Conservation (phyloP, 164 flowering plant species). For the Warburgia ugandensis region DNA sequence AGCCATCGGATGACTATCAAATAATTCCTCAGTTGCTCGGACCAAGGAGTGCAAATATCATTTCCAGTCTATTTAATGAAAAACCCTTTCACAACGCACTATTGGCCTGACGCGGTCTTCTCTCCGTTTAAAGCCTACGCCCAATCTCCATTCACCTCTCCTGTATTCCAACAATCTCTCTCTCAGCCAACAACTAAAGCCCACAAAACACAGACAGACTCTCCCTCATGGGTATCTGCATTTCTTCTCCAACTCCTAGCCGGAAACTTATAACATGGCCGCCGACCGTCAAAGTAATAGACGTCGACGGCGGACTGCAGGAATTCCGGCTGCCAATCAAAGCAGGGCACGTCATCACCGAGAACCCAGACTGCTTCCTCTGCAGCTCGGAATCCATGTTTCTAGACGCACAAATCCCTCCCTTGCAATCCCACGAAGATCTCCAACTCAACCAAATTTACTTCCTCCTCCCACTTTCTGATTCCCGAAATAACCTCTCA, state of each 20-base stretch:
- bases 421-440: constrained; percentile 27
- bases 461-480: constrained; percentile 42
- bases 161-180: too few species aligned
- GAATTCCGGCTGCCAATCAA: constrained; percentile 32
- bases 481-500: constrained; percentile 26
- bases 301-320: constrained; percentile 34
- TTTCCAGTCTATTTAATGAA: too few species aligned
- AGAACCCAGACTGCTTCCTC: constrained; percentile 37
- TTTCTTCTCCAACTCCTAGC: constrained; percentile 21
- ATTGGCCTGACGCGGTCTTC: too few species aligned
- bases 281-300: constrained; percentile 29
- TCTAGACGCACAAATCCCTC: constrained; percentile 22
- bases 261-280: constrained; percentile 4
- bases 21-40: too few species aligned
- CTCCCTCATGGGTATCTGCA: constrained; percentile 47
- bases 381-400: constrained; percentile 49
- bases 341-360: constrained; percentile 27
- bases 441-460: constrained; percentile 44
- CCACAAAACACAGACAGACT: too few species aligned
- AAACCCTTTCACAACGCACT: too few species aligned
- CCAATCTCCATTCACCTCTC: too few species aligned
- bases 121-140: too few species aligned
- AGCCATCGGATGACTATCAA: too few species aligned
- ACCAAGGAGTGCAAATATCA: too few species aligned
- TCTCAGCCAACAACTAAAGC: too few species aligned